Percentiles rank a stretch among this genome's conserved stretches.
Evolutionary conservation across 495 filamentous ascomycete species (phyloP).

Genomic region (Bathelium albidoporum): DNA sequence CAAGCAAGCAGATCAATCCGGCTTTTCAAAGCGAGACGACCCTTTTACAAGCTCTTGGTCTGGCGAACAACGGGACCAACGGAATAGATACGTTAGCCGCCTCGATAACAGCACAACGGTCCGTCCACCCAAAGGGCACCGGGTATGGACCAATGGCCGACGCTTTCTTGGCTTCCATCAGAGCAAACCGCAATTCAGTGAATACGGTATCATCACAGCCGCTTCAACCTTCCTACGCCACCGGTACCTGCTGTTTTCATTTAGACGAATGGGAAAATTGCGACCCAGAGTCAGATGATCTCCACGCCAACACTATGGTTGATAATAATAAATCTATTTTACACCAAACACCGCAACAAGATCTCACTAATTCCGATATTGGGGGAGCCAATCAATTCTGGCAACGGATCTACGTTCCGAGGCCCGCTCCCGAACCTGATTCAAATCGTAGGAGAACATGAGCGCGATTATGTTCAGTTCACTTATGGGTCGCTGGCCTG

Average conservation of each 20-base stretch:
- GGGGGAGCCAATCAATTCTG: not conserved
- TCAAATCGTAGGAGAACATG: constrained; percentile 14
- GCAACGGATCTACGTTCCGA: not conserved
- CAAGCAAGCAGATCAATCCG: not conserved
- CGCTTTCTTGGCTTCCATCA: not conserved
- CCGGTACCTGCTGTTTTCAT: not conserved
- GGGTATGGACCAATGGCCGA: not conserved
- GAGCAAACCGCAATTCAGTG: constrained; percentile 1
- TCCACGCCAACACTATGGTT: not conserved
- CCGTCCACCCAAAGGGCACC: not conserved
- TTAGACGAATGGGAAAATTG: not conserved
- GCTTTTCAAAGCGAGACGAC: not conserved
- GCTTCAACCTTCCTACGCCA: too few species aligned
- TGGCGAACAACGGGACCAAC: not conserved
- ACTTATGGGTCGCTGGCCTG: constrained; percentile 9
- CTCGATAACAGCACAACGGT: not conserved
- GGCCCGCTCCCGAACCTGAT: constrained; percentile 4
- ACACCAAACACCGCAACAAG: not conserved
- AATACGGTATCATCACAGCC: too few species aligned
- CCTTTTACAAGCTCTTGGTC: not conserved
- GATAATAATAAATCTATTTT: not conserved
- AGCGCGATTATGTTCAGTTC: constrained; percentile 18
- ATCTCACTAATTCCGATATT: not conserved
- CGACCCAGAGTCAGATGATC: not conserved
- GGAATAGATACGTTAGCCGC: not conserved